These are phyloP conservation scores for Claviceps citrina DNA, from an alignment of 2,329 filamentous ascomycete species.

Conservation along the genomic window DNA sequence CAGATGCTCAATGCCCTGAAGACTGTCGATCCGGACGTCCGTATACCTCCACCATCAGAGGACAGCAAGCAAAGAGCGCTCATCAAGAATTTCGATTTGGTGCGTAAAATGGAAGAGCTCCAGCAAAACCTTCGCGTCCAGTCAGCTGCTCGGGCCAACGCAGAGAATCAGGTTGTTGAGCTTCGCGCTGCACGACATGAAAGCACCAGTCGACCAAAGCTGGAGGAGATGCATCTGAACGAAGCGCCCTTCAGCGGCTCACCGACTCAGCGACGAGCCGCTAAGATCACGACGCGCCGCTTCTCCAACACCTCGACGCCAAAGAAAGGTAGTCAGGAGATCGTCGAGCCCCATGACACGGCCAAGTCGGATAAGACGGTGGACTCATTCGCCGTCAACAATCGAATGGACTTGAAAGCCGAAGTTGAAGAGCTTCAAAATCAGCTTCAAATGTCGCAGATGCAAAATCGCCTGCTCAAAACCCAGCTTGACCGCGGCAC, in stretches of 20 bases:
- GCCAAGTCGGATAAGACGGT: constrained; percentile 67
- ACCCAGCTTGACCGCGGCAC: constrained; percentile 63
- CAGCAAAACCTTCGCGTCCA: constrained; percentile 78
- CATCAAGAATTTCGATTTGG: constrained; percentile 68
- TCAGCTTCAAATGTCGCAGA: constrained; percentile 81
- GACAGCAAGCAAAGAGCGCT: constrained; percentile 45
- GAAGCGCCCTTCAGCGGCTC: constrained; percentile 61
- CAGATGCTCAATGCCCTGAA: constrained; percentile 73
- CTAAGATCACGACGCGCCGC: constrained; percentile 37
- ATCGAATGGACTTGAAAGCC: constrained; percentile 76
- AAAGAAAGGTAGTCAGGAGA: constrained; percentile 50
- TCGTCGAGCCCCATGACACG: constrained; percentile 52
- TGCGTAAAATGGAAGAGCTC: constrained; percentile 73
- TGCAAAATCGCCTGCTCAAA: constrained; percentile 88
- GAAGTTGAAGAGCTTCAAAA: constrained; percentile 89
- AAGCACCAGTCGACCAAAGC: constrained; percentile 53
- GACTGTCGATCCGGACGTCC: constrained; percentile 65
- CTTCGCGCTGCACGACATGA: constrained; percentile 60
- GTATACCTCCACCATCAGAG: constrained; percentile 46
- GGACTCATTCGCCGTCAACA: constrained; percentile 72
- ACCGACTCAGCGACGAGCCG: constrained; percentile 51
- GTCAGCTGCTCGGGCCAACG: constrained; percentile 62
- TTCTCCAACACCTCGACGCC: constrained; percentile 68
- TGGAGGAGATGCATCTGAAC: constrained; percentile 80
- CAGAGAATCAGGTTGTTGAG: constrained; percentile 69